Conservation (phyloP, 805 yeast genomes). For the Candida suzukii region DNA sequence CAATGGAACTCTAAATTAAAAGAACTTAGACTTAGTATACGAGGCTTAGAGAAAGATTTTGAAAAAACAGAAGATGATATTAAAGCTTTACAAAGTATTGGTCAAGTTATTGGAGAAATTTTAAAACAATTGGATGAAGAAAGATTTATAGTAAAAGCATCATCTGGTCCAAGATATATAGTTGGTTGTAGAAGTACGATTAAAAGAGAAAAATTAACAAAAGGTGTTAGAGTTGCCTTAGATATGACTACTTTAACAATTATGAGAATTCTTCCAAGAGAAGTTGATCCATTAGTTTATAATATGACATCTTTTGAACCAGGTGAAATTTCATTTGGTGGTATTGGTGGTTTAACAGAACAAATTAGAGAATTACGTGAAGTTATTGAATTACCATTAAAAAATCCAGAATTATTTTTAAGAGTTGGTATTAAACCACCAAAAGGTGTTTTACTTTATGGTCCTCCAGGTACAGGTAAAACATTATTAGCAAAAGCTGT, state of each 20-base stretch:
- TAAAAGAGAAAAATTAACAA: constrained; percentile 72
- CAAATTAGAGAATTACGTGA: constrained; percentile 96
- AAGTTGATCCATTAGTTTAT: constrained; percentile 95
- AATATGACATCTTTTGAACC: constrained; percentile 98
- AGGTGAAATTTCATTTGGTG: constrained; percentile 91
- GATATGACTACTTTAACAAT: constrained; percentile 97
- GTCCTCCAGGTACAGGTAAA: constrained; percentile 99
- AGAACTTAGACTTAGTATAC: constrained; percentile 73
- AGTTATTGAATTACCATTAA: constrained; percentile 93
- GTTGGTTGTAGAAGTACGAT: constrained; percentile 96
- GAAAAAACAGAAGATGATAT: constrained; percentile 95
- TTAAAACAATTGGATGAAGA: constrained; percentile 93
- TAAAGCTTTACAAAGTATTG: constrained; percentile 93
- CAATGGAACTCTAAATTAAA: constrained; percentile 90
- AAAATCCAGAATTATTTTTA: constrained; percentile 91
- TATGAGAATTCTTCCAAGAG: constrained; percentile 95
- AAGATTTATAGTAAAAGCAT: constrained; percentile 90
- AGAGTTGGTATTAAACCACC: constrained; percentile 99
- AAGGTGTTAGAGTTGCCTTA: constrained; percentile 92
- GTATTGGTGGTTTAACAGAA: constrained; percentile 93
- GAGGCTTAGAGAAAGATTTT: constrained; percentile 75
- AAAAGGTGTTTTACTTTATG: constrained; percentile 91
- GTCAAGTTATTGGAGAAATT: constrained; percentile 95
- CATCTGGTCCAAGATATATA: constrained; percentile 94
- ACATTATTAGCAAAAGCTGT: constrained; percentile 95